These are phyloP conservation scores for Crucibulum laeve DNA, from an alignment of 768 basidiomycete species.

Conservation along the genomic window DNA sequence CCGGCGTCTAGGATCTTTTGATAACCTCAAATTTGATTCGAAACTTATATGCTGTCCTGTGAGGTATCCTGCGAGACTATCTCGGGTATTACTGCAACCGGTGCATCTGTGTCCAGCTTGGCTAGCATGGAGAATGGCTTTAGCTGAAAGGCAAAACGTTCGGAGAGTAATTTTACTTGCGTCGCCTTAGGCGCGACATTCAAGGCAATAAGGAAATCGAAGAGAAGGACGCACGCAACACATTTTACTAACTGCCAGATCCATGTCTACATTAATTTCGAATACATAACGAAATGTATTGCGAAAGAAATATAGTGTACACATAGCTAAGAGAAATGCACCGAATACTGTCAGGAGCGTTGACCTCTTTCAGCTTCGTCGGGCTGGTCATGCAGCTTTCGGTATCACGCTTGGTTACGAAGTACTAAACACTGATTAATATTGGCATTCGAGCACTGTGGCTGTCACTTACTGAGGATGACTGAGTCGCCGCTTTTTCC, in stretches of 20 bases:
- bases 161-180: slow-evolving; percentile 59
- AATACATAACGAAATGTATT: not conserved
- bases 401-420: slow-evolving; percentile 61
- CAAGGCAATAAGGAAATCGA: slow-evolving; percentile 46
- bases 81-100: slow-evolving; percentile 72
- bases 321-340: too few relatives aligned
- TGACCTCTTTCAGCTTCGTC: too few relatives aligned
- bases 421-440: slow-evolving; percentile 50
- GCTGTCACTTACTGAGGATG: slow-evolving; percentile 74
- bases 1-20: slow-evolving; percentile 48
- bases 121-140: slow-evolving; percentile 50
- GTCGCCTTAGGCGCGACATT: slow-evolving; percentile 55
- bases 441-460: slow-evolving; percentile 16
- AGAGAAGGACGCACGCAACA: slow-evolving; percentile 17
- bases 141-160: slow-evolving; percentile 28
- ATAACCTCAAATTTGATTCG: slow-evolving; percentile 37
- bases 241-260: slow-evolving; percentile 3
- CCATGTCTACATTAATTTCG: slow-evolving; percentile 12
- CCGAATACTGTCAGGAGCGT: too few relatives aligned
- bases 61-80: slow-evolving; percentile 66
- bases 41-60: slow-evolving; percentile 57
- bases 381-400: not conserved
- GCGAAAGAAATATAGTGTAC: not conserved
- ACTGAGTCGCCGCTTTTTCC: slow-evolving; percentile 87
- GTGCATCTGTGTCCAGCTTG: slow-evolving; percentile 53